Evolutionary conservation across 495 filamentous ascomycete genomes (phyloP), one percentile per base, ranked within the genome.

Genomic region (Penicillium manginii): DNA sequence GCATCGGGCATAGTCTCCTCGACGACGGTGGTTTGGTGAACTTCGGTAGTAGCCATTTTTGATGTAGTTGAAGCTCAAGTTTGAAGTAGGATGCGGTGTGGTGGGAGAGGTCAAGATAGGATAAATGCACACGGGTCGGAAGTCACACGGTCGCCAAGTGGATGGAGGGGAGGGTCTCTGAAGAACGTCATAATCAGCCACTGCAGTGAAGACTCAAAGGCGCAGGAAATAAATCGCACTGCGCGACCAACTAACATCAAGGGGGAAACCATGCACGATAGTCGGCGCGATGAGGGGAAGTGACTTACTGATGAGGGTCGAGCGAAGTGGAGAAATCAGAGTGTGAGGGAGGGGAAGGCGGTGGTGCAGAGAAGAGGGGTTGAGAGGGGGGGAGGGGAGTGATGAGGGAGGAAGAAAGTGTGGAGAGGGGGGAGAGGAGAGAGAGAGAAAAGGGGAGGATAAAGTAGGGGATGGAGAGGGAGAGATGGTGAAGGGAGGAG

Each of bases 1-100:
- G 78, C 68, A 43, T 86, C 83, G 50, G 73, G 61, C 63, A 88
- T 76, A 58, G 70, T 66, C 54, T 78, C 74, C 35, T 80, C 78
- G 42, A 61, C 66, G 26, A 68, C 63, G 31, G 70, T 55, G 58
- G 72, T 73, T 40, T 82, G 80, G 70, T 78, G 78, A 62, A 76
- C 65, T 54, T 80, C 78, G 67, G 78, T 69, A 33, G 77, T 43
- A 51, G 80, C 78, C 81, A 83, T 83, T 23, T 54, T 76, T 52
- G n/a, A 45, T 17, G 21, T 5, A 29, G 26, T 47, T 65, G 57
- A 55, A 60, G 47, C 46, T 42, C 12, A 35, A 33, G 31, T 37
- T 37, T 23, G 55, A 21, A 51, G 45, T 40, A 39, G 54, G 54
- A 55, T n/a, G 21, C 32, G 49, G n/a, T 33, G 50, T 29, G 10